phyloP scores from a whole-genome alignment of 331 rosid species.

The Acacia pycnantha region DNA sequence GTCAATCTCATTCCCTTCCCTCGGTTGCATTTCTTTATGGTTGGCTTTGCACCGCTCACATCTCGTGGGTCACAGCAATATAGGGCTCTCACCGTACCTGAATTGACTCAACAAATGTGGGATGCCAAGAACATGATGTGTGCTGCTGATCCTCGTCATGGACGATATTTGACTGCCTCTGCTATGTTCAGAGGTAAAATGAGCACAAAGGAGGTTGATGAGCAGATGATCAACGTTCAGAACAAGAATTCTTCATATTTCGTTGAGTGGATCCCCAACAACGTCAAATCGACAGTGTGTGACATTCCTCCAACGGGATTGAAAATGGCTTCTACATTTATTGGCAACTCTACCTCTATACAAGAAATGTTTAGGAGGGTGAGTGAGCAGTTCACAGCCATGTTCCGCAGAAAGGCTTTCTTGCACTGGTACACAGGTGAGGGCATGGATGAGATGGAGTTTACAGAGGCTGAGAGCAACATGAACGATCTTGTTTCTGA shows the following conservation, averaged over 20 bases:
- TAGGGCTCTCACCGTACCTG: constrained; percentile 85
- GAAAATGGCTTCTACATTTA: constrained; percentile 86
- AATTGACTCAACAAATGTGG: constrained; percentile 93
- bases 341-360: constrained; percentile 84
- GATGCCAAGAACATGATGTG: constrained; percentile 69
- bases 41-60: constrained; percentile 90
- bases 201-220: constrained; percentile 94
- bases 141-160: constrained; percentile 60
- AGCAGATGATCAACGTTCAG: constrained; percentile 91
- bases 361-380: constrained; percentile 92
- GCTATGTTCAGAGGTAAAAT: constrained; percentile 98
- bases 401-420: constrained; percentile 88
- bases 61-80: constrained; percentile 91
- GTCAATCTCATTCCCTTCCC: constrained; percentile 88
- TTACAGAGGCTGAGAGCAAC: constrained; percentile 89
- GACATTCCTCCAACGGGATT: constrained; percentile 90
- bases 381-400: constrained; percentile 91
- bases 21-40: constrained; percentile 86
- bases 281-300: constrained; percentile 85
- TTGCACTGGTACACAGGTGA: constrained; percentile 59
- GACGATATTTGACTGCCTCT: constrained; percentile 84
- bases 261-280: constrained; percentile 94
- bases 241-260: constrained; percentile 90
- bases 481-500: constrained; percentile 88
- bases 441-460: constrained; percentile 63